These are phyloP conservation scores for Tolypocladium tundrense DNA, from an alignment of 2,329 filamentous ascomycete species.

Conservation along the genomic window DNA sequence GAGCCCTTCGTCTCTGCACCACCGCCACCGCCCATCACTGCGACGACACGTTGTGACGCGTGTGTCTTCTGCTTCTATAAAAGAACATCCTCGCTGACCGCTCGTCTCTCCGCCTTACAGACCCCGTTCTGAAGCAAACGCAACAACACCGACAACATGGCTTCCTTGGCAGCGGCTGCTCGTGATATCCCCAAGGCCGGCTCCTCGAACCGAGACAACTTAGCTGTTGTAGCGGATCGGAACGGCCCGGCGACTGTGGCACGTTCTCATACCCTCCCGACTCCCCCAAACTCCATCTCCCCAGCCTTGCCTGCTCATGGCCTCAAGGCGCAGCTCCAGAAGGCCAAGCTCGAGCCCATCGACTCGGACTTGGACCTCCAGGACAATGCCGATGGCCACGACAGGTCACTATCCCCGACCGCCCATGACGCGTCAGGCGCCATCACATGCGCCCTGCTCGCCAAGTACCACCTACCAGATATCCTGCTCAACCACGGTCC, in stretches of 20 bases:
- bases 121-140: conserved; percentile 34
- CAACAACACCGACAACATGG: conserved; percentile 38
- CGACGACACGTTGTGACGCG: neutral
- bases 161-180: conserved; percentile 55
- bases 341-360: conserved; percentile 51
- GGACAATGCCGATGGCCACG: conserved; percentile 33
- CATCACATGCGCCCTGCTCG: conserved; percentile 78
- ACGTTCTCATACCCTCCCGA: conserved; percentile 60
- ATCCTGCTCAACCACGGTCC: conserved; percentile 86
- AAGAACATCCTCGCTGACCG: neutral
- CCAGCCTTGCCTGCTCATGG: conserved; percentile 76
- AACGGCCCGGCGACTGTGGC: conserved; percentile 51
- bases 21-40: neutral
- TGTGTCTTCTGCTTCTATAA: neutral
- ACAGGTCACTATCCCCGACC: conserved; percentile 33
- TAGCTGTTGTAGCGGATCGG: conserved; percentile 61
- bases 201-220: conserved; percentile 56
- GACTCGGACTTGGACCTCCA: conserved; percentile 85
- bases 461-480: conserved; percentile 80
- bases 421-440: conserved; percentile 62
- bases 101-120: conserved; percentile 13
- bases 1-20: neutral
- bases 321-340: conserved; percentile 57
- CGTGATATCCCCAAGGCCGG: conserved; percentile 53
- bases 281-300: conserved; percentile 91